These are phyloP conservation scores for Aspergillus vadensis DNA, from an alignment of 2,329 filamentous ascomycete genomes.

Conservation along the genomic window DNA sequence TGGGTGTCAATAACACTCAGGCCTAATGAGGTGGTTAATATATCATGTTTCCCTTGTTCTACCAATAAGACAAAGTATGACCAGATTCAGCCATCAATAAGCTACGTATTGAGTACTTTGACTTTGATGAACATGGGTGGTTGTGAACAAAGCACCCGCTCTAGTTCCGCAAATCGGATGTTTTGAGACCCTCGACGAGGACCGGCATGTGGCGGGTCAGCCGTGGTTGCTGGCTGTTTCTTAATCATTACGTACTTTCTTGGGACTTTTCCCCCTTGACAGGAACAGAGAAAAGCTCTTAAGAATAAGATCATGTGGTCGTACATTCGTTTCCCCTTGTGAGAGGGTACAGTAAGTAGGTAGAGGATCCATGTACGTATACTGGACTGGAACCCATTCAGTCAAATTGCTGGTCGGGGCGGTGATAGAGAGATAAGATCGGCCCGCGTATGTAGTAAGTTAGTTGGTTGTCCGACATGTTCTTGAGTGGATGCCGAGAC, in stretches of 20 bases:
- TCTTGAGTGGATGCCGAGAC: slow-evolving; percentile 32
- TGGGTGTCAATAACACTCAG: not conserved
- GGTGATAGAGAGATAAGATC: slow-evolving; percentile 24
- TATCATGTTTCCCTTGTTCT: not conserved
- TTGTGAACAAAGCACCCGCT: not conserved
- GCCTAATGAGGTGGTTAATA: not conserved
- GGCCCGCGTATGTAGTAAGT: slow-evolving; percentile 14
- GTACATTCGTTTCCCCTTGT: no score
- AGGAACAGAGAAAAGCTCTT: not conserved
- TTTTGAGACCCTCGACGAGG: not conserved
- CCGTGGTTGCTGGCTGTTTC: not conserved
- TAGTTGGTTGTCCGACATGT: not conserved
- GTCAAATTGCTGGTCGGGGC: not conserved
- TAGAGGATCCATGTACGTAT: not conserved
- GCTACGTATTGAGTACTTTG: not conserved
- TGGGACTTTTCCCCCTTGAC: not conserved
- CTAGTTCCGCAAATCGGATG: not conserved
- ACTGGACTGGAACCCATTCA: not conserved
- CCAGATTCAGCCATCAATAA: not conserved
- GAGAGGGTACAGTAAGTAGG: not conserved
- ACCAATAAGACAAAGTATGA: not conserved
- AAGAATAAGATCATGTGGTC: no score
- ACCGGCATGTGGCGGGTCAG: not conserved
- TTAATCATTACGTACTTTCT: not conserved
- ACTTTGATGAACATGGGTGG: not conserved